Base-by-base conservation (phyloP, 164 flowering plant species). In the Aristolochia californica region DNA sequence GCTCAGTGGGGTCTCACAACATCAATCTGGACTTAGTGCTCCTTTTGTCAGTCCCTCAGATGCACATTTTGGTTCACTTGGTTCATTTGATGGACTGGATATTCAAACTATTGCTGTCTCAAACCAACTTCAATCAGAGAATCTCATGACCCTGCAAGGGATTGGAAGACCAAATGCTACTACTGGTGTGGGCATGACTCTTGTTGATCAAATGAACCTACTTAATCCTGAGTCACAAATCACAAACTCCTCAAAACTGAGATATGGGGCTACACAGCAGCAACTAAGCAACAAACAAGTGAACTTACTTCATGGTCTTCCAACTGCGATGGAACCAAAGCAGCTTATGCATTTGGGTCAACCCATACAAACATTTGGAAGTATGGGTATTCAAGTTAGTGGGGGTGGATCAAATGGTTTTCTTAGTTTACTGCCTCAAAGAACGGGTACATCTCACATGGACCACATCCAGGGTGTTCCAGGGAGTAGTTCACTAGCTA, bases 241-340 rank as follows among this genome's bases (percentile, higher is more conserved):
- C 13, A 40, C 22, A 12, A 53, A 44, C 48, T 27, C 66, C 34
- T 70, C 83, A 7, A 85, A 79, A 57, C 18, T 74, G 56, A 70
- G 81, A 63, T 82, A 67, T 50, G 80, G 75, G 24, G 85, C 10
- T 21, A 11, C 74, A 0, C 78, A 69, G 21, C 86, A 70, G 57
- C 80, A 72, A 57, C 28, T 76, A 53, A 67, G 15, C 72, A 68
- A 66, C 60, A 82, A 79, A 61, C 88, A 72, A 45, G 62, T 74
- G 66, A 74, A 75, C 70, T 73, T 88, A 43, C 82, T 83, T 44
- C 91, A 80, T 66, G 95, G 97, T 51, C 79, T 82, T 62, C 91
- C 97, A 8, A 80, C 89, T 15, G 71, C 62, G 47, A 80, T 84
- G 77, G 87, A 78, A 59, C 77, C 82, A 14, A 85, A 83, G 70